These are phyloP conservation scores for Quercus dentata DNA, from an alignment of 306 rosid species.

Conservation along the genomic window DNA sequence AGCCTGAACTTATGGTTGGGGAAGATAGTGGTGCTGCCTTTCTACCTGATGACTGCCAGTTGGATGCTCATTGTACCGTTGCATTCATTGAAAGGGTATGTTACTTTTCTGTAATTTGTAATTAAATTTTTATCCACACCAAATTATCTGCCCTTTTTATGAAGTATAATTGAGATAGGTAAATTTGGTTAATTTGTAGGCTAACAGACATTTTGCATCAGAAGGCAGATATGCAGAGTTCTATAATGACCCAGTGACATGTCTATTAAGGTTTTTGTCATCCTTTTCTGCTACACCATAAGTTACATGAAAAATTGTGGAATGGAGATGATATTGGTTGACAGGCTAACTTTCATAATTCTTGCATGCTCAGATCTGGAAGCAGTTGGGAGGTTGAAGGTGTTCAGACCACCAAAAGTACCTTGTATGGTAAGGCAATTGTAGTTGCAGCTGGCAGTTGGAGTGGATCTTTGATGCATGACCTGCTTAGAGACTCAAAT, in stretches of 20 bases:
- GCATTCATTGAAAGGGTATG: conserved; percentile 63
- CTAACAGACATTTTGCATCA: conserved; percentile 50
- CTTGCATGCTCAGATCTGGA: conserved; percentile 46
- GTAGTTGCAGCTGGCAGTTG: conserved; percentile 92
- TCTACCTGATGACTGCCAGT: conserved; percentile 76
- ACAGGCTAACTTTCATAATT: conserved; percentile 15
- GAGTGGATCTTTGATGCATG: conserved; percentile 86
- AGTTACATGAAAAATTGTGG: not conserved
- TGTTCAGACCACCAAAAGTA: conserved; percentile 60
- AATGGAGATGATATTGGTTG: not conserved
- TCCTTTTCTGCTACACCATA: conserved; percentile 10
- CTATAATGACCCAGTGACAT: conserved; percentile 70
- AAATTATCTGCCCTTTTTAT: not conserved
- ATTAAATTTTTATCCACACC: not conserved
- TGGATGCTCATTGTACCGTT: conserved; percentile 72
- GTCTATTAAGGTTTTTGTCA: conserved; percentile 58
- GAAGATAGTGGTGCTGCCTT: conserved; percentile 65
- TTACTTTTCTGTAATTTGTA: conserved; percentile 3
- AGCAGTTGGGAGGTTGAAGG: conserved; percentile 49
- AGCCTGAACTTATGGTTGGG: conserved; percentile 69
- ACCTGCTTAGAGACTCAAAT: conserved; percentile 55
- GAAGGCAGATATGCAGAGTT: conserved; percentile 79
- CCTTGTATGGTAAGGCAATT: conserved; percentile 62
- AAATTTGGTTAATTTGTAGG: conserved; percentile 39
- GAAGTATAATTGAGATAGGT: not conserved